A percentile compares a stretch with the other conserved stretches of the same genome.
phyloP scores from a whole-genome alignment of 768 basidiomycete species.

The Boletus reticuloceps region DNA sequence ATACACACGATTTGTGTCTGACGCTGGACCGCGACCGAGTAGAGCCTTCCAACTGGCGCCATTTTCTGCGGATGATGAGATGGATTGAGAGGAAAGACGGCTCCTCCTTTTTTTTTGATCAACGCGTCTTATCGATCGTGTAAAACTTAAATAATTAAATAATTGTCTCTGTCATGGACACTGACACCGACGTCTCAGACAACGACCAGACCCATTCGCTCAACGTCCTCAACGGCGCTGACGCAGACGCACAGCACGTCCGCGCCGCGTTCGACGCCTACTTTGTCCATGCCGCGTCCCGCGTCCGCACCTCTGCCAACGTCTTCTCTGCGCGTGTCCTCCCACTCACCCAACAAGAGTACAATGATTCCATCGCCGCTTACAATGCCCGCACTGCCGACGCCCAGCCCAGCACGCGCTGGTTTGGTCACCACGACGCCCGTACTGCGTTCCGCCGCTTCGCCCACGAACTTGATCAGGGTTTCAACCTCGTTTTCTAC shows the following conservation, averaged over 20 bases:
- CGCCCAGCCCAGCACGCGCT: conserved; percentile 14
- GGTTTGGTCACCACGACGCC: conserved; percentile 15
- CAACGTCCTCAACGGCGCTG: conserved; percentile 10
- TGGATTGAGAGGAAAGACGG: conserved; percentile 15
- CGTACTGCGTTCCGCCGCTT: conserved; percentile 54
- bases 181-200: conserved; percentile 29
- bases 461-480: conserved; percentile 68
- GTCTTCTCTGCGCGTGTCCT: conserved; percentile 75
- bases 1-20: conserved; percentile 46
- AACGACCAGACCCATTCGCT: conserved; percentile 19
- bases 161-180: conserved; percentile 24
- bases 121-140: conserved; percentile 31
- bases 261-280: conserved; percentile 84
- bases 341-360: conserved; percentile 68
- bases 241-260: not conserved
- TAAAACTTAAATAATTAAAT: conserved; percentile 19
- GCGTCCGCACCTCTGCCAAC: conserved; percentile 71
- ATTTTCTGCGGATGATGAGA: conserved; percentile 38
- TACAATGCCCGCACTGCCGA: conserved; percentile 18
- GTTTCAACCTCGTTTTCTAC: conserved; percentile 87
- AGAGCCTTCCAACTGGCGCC: conserved; percentile 65
- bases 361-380: conserved; percentile 33
- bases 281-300: conserved; percentile 61
- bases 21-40: conserved; percentile 39
- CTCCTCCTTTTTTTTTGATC: conserved; percentile 21